These are phyloP conservation scores for Eimeria praecox DNA, from an alignment of 169 alveolate genomes.

Conservation along the genomic window DNA sequence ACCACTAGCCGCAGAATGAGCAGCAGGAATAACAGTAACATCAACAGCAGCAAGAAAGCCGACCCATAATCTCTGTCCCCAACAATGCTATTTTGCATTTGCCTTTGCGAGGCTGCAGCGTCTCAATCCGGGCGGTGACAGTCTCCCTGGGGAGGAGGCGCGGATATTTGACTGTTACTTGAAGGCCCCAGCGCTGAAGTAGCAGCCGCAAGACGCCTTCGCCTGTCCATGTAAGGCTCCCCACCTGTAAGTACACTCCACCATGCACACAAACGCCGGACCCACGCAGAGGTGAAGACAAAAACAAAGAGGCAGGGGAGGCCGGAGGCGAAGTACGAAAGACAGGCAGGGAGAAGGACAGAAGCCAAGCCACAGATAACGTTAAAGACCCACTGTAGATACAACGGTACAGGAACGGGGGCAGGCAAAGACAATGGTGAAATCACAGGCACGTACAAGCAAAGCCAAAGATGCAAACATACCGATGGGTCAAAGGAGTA, in stretches of 20 bases:
- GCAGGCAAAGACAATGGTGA: neutral
- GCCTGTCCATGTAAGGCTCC: constrained; percentile 42
- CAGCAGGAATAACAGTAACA: neutral
- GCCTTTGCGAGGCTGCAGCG: constrained; percentile 39
- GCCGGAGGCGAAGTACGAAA: neutral
- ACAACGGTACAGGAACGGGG: neutral
- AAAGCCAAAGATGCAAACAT: neutral
- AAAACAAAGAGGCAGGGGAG: neutral
- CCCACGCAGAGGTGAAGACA: neutral
- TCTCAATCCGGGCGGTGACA: constrained; percentile 53
- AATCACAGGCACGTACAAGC: neutral
- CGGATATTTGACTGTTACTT: neutral
- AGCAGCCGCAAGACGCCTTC: constrained; percentile 43
- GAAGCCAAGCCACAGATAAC: neutral
- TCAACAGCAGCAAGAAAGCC: neutral
- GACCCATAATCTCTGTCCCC: constrained; percentile 48
- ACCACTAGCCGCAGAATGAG: neutral
- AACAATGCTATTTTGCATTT: constrained; percentile 32
- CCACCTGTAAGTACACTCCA: constrained; percentile 42
- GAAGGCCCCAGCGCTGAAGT: constrained; percentile 47
- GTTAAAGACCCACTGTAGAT: neutral
- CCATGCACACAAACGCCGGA: neutral
- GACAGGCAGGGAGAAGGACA: neutral
- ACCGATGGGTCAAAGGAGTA: too few relatives aligned
- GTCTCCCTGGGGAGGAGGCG: constrained; percentile 50